Percentiles rank a stretch among this genome's conserved stretches.
Evolutionary conservation across 2,329 filamentous ascomycete species (phyloP).

Genomic region (Xylaria sp.): DNA sequence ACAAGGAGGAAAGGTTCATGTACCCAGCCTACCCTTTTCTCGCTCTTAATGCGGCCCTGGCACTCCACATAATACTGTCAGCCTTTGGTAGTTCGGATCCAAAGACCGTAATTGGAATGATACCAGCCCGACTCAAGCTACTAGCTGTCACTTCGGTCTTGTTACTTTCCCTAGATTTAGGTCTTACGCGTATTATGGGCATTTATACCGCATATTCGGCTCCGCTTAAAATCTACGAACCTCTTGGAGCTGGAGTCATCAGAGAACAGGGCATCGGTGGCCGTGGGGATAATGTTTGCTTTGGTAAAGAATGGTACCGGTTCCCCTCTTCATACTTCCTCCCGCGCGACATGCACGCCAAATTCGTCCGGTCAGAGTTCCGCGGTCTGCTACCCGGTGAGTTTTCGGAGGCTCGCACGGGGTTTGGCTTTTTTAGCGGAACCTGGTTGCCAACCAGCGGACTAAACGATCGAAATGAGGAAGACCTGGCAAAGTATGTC

Average conservation of each 20-base stretch:
- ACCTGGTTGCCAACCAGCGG: slow-evolving; percentile 83
- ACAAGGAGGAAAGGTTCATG: slow-evolving; percentile 99
- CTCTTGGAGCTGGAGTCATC: slow-evolving; percentile 67
- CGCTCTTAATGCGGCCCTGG: slow-evolving; percentile 85
- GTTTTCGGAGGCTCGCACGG: slow-evolving; percentile 78
- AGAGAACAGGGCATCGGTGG: slow-evolving; percentile 62
- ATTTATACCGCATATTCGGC: slow-evolving; percentile 85
- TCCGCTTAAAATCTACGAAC: slow-evolving; percentile 75
- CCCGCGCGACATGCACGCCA: slow-evolving; percentile 82
- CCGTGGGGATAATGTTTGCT: slow-evolving; percentile 78
- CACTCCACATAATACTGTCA: slow-evolving; percentile 81
- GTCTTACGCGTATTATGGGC: slow-evolving; percentile 78
- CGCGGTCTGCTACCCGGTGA: slow-evolving; percentile 88
- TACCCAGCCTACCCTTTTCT: slow-evolving; percentile 94
- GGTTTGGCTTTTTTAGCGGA: slow-evolving; percentile 80
- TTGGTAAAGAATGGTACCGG: slow-evolving; percentile 98
- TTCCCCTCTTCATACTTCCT: slow-evolving; percentile 95
- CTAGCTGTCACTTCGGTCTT: slow-evolving; percentile 68
- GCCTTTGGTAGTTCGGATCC: slow-evolving; percentile 78
- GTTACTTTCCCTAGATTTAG: slow-evolving; percentile 71
- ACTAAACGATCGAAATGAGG: slow-evolving; percentile 91
- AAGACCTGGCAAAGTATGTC: slow-evolving; percentile 88
- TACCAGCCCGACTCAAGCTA: slow-evolving; percentile 81
- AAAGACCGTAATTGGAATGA: slow-evolving; percentile 72
- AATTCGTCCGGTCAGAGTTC: slow-evolving; percentile 93